Conservation (phyloP, 257 asterid genomes). For the Thymus mandschuricus region DNA sequence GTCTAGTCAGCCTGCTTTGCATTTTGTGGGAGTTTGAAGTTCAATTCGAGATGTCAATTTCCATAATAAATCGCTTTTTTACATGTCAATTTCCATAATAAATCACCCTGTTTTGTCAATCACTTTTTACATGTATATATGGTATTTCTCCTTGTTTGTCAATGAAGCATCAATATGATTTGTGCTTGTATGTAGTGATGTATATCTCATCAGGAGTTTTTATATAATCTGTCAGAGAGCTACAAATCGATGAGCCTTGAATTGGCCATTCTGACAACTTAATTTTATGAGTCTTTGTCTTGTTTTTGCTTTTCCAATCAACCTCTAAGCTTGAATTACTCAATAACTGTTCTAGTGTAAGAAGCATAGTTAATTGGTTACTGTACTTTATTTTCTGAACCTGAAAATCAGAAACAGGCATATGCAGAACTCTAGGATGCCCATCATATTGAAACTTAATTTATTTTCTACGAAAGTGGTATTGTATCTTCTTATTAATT, state of each 20-base stretch:
- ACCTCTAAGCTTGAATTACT: constrained; percentile 16
- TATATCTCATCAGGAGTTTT: constrained; percentile 20
- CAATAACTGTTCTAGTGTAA: constrained; percentile 20
- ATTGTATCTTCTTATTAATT: constrained; percentile 32
- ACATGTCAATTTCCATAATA: not conserved
- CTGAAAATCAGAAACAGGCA: constrained; percentile 4
- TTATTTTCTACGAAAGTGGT: constrained; percentile 14
- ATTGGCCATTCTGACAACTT: constrained; percentile 13
- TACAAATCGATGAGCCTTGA: constrained; percentile 8
- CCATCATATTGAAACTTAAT: constrained; percentile 23
- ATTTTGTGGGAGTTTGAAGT: constrained; percentile 16
- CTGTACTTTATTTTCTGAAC: constrained; percentile 9
- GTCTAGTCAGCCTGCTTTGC: constrained; percentile 27
- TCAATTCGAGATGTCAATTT: constrained; percentile 13
- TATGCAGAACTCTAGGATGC: constrained; percentile 27
- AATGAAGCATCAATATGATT: constrained; percentile 12
- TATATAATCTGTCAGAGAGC: constrained; percentile 10
- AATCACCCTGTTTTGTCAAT: constrained; percentile 8
- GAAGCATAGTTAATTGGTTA: constrained; percentile 16
- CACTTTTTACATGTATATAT: constrained; percentile 1
- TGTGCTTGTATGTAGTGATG: constrained; percentile 4
- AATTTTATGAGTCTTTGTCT: not conserved
- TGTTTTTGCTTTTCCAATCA: constrained; percentile 15
- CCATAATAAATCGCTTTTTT: constrained; percentile 7
- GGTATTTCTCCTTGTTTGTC: constrained; percentile 14